Evolutionary conservation across 208 protist species (phyloP), one percentile per base, ranked within the genome.

Genomic region (Leishmania amazonensis): DNA sequence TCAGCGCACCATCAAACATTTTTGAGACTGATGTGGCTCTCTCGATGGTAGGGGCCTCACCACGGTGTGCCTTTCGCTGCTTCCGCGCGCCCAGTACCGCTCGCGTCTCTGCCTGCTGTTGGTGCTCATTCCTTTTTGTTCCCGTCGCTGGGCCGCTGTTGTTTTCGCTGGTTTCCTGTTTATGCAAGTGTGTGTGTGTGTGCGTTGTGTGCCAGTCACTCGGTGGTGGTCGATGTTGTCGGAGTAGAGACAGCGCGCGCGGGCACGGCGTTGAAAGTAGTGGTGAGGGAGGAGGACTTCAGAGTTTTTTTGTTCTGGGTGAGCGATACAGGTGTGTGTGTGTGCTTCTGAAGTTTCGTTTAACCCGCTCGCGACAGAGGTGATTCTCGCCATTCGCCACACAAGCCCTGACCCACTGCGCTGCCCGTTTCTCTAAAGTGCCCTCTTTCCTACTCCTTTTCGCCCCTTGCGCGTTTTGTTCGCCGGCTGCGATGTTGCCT

Each of bases 1-100:
- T n/a, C 90, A 95, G 75, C 93, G 95, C 62, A 94, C 91, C 17
- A 95, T 96, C 77, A 89, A 91, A 75, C 96, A 96, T 65, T 83
- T 97, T 38, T 97, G 88, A 80, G 40, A 2, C 51, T 8, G 15
- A 35, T n/a, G 60, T 8, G 72, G 31, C 24, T 81, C 60, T 47
- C 42, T 45, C 49, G 47, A n/a, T 80, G 67, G 58, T 21, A 19
- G 53, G 8, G 13, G 6, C 21, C 15, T 24, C 38, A 8, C 24
- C 47, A 35, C 5, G n/a, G 40, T 24, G 17, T 3, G 24, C 35
- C 24, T 49, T 80, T 40, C 19, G 8, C 62, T 45, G 24, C 31
- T n/a, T 54, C 42, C 31, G 28, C 42, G 38, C 40, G 35, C 51
- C 4, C 53, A 42, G 42, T 53, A 28, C 6, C 49, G 35, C 71